phyloP scores from a whole-genome alignment of 495 filamentous ascomycete species.

The Xylaria scruposa region DNA sequence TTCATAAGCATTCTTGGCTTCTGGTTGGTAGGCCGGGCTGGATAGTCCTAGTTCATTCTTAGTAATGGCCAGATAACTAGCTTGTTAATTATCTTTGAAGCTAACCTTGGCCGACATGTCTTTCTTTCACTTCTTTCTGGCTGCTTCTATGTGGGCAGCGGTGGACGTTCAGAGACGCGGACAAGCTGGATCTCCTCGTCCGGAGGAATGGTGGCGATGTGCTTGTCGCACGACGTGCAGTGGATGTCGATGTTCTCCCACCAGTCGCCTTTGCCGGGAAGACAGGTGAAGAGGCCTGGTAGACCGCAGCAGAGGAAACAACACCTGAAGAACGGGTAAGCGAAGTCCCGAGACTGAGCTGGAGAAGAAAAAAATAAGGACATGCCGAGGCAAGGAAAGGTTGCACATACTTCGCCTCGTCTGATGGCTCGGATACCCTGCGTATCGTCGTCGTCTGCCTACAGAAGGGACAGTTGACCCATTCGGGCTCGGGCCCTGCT shows the following conservation, averaged over 20 bases:
- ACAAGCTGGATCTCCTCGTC: constrained; percentile 1
- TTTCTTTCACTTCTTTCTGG: background rate
- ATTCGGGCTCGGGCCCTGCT: background rate
- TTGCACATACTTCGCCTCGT: constrained; percentile 10
- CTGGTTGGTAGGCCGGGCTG: background rate
- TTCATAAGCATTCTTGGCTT: background rate
- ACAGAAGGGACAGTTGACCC: constrained; percentile 9
- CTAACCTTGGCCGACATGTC: background rate
- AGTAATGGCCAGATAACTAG: background rate
- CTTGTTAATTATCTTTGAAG: background rate
- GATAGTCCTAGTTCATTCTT: background rate
- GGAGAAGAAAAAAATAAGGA: background rate
- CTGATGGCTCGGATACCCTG: constrained; percentile 8
- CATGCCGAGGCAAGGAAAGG: background rate
- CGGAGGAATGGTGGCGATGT: constrained; percentile 6
- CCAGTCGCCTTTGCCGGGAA: background rate
- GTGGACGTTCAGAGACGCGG: constrained; percentile 3
- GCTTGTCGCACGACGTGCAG: constrained; percentile 16
- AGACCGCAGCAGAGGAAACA: background rate
- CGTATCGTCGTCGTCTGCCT: constrained; percentile 14
- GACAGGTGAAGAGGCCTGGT: background rate
- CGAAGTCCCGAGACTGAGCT: background rate
- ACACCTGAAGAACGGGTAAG: background rate
- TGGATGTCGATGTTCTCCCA: constrained; percentile 16
- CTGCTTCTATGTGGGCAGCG: constrained; percentile 1